phyloP scores from a whole-genome alignment of 1,284 basidiomycete genomes.

The Wolfiporia cocos region DNA sequence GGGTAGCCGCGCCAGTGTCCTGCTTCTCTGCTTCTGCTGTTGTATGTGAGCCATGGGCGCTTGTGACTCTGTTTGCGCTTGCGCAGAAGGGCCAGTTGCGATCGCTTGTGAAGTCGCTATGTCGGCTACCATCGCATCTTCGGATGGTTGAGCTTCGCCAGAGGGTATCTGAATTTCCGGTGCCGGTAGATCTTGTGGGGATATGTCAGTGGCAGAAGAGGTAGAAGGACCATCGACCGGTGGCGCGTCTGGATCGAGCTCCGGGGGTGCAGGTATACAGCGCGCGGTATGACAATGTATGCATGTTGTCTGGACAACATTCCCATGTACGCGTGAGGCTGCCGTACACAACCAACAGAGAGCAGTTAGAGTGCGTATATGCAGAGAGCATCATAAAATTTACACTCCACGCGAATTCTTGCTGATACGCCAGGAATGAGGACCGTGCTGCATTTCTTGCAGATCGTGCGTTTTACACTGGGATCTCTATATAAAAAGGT shows the following conservation, averaged over 20 bases:
- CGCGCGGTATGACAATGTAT: conserved; percentile 43
- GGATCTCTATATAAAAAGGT: conserved; percentile 56
- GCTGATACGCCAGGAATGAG: conserved; percentile 65
- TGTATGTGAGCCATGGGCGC: too few species aligned
- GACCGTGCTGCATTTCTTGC: conserved; percentile 57
- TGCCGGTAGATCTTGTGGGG: too few species aligned
- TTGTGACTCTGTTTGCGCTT: too few species aligned
- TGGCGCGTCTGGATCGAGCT: conserved; percentile 12
- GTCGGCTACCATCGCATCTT: conserved; percentile 8
- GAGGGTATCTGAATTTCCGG: too few species aligned
- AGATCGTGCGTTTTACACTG: conserved; percentile 69
- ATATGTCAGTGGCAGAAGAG: too few species aligned
- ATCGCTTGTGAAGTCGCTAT: too few species aligned
- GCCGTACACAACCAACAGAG: neutral
- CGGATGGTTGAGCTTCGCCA: neutral
- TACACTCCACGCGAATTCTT: conserved; percentile 58
- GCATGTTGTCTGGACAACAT: conserved; percentile 53
- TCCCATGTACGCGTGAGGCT: conserved; percentile 48
- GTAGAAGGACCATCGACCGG: too few species aligned
- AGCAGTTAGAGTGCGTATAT: neutral
- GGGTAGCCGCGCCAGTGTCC: conserved; percentile 28
- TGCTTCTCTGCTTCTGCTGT: conserved; percentile 6
- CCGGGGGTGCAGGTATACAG: conserved; percentile 58
- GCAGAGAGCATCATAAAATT: conserved; percentile 17
- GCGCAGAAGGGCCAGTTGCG: too few species aligned